These are phyloP conservation scores for Mortierella sp. DNA, from an alignment of 371 early-diverging fungal genomes.

Conservation along the genomic window DNA sequence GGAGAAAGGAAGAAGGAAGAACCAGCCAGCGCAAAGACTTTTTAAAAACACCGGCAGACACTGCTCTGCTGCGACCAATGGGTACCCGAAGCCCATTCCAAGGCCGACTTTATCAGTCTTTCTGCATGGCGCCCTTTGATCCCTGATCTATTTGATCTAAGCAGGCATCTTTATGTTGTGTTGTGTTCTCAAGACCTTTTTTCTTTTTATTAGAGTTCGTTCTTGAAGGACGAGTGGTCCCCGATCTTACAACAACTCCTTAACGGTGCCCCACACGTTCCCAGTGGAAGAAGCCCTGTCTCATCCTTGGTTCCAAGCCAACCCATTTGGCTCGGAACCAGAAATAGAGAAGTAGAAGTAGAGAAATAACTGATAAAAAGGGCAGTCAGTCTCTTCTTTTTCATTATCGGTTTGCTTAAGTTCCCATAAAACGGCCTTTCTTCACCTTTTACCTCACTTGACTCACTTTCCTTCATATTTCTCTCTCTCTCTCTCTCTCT, in stretches of 20 bases:
- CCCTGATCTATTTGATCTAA: too few relatives aligned
- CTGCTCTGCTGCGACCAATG: too few relatives aligned
- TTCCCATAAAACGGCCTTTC: neutral
- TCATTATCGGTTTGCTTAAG: neutral
- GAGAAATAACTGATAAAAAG: too few relatives aligned
- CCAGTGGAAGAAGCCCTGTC: neutral
- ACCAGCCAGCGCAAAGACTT: too few relatives aligned
- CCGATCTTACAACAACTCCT: neutral
- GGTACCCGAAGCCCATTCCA: too few relatives aligned
- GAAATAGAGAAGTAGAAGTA: neutral
- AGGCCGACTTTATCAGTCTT: too few relatives aligned
- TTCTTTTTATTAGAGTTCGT: neutral
- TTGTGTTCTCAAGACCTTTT: too few relatives aligned
- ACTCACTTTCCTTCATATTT: neutral
- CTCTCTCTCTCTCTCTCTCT: neutral
- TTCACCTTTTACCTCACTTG: neutral
- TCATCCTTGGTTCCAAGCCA: neutral
- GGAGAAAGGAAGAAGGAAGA: too few relatives aligned
- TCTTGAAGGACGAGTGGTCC: neutral
- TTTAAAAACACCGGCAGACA: too few relatives aligned
- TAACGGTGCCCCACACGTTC: neutral
- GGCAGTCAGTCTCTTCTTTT: neutral
- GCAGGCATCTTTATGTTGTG: too few relatives aligned
- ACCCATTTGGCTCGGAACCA: neutral
- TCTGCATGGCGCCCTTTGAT: too few relatives aligned